These are phyloP conservation scores for Tricladium varicosporioides DNA, from an alignment of 2,329 filamentous ascomycete species.

Conservation along the genomic window DNA sequence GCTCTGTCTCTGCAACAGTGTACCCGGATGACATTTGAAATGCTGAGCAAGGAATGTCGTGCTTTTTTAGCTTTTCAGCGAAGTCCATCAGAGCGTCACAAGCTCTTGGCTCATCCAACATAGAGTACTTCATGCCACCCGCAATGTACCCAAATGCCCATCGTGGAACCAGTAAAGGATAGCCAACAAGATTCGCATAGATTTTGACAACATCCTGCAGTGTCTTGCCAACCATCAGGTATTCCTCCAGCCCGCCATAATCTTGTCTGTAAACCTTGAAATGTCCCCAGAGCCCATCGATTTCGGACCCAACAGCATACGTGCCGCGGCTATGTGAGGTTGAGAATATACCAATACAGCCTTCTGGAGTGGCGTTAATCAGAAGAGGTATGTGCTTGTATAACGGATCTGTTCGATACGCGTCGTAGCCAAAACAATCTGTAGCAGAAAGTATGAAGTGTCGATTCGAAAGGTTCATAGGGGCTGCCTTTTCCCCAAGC, in stretches of 20 bases:
- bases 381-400: conserved; percentile 76
- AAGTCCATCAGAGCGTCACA: conserved; percentile 42
- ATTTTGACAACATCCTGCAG: conserved; percentile 62
- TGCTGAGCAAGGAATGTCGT: conserved; percentile 52
- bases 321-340: conserved; percentile 62
- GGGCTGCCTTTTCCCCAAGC: conserved; percentile 69
- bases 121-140: conserved; percentile 62
- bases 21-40: conserved; percentile 53
- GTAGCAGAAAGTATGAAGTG: conserved; percentile 66
- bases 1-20: conserved; percentile 63
- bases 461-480: conserved; percentile 68
- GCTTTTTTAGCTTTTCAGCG: conserved; percentile 31
- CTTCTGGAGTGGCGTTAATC: conserved; percentile 63
- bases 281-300: conserved; percentile 73
- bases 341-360: conserved; percentile 67
- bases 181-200: conserved; percentile 67
- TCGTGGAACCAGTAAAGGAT: conserved; percentile 64
- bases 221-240: conserved; percentile 64
- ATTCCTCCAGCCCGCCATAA: conserved; percentile 70
- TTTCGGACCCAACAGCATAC: conserved; percentile 68
- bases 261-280: conserved; percentile 75
- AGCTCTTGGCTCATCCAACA: conserved; percentile 54
- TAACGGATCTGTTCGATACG: conserved; percentile 67
- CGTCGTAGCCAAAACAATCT: conserved; percentile 72
- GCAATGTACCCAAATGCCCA: conserved; percentile 74